These are phyloP conservation scores for Boeremia lycopersici DNA, from an alignment of 2,329 filamentous ascomycete species.

Conservation along the genomic window DNA sequence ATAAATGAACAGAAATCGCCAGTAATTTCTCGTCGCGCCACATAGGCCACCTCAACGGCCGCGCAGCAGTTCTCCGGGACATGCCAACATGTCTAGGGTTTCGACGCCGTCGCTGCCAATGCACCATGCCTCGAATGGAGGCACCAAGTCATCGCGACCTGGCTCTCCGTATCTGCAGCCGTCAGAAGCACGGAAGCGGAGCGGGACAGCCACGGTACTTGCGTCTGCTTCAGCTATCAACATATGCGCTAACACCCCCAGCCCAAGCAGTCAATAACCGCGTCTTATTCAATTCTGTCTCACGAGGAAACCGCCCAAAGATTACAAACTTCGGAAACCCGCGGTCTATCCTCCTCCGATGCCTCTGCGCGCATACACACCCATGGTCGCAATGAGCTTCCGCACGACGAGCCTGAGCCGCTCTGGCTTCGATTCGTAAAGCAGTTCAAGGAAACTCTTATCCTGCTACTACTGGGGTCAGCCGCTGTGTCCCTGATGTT, in stretches of 20 bases:
- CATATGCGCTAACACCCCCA: conserved; percentile 15
- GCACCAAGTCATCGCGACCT: conserved; percentile 36
- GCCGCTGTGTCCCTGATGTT: conserved; percentile 87
- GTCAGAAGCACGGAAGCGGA: conserved; percentile 34
- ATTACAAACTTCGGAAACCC: conserved; percentile 79
- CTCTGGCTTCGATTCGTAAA: conserved; percentile 94
- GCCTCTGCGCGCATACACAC: conserved; percentile 78
- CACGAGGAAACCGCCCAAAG: conserved; percentile 77
- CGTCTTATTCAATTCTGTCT: conserved; percentile 69
- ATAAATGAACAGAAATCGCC: conserved; percentile 20
- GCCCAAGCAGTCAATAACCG: conserved; percentile 49
- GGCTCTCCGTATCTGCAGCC: conserved; percentile 40
- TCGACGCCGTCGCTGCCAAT: conserved; percentile 64
- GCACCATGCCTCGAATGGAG: conserved; percentile 54
- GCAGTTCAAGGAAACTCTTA: conserved; percentile 95
- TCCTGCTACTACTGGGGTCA: conserved; percentile 87
- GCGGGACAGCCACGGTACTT: conserved; percentile 40
- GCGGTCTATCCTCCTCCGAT: conserved; percentile 81
- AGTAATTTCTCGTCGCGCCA: conserved; percentile 16
- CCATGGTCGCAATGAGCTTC: conserved; percentile 91
- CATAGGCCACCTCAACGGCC: conserved; percentile 39
- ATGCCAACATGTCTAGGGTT: conserved; percentile 68
- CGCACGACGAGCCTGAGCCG: conserved; percentile 90
- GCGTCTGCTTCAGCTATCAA: background rate
- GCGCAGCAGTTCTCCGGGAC: conserved; percentile 44